A percentile compares a stretch with the other conserved stretches of the same genome.
Evolutionary conservation across 2,329 filamentous ascomycete species (phyloP).

Genomic region (Ophiostoma himal-ulmi): DNA sequence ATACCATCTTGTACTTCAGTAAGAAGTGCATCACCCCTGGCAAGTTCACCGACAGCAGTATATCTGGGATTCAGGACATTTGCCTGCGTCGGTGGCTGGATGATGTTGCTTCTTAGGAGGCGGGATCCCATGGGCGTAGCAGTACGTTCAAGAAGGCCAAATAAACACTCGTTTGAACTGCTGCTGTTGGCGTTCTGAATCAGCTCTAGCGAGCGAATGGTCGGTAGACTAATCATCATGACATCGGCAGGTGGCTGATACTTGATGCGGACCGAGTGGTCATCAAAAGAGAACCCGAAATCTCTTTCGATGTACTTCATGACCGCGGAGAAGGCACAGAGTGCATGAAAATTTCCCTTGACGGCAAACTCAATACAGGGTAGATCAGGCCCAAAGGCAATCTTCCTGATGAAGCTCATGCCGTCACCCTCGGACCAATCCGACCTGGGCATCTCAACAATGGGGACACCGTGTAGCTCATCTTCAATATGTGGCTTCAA

Average conservation of each 20-base stretch:
- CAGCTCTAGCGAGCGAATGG: conserved; percentile 79
- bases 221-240: conserved; percentile 92
- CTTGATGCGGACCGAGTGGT: conserved; percentile 76
- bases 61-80: conserved; percentile 66
- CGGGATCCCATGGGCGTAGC: conserved; percentile 82
- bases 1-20: conserved; percentile 62
- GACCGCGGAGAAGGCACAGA: conserved; percentile 75
- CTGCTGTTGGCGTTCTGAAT: conserved; percentile 77
- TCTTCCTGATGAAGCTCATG: conserved; percentile 67
- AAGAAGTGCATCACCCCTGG: conserved; percentile 79
- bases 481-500: conserved; percentile 23
- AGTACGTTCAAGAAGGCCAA: conserved; percentile 79
- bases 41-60: conserved; percentile 77
- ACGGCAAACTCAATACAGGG: conserved; percentile 75
- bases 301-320: conserved; percentile 74
- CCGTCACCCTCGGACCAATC: conserved; percentile 72
- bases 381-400: conserved; percentile 76
- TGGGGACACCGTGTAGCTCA: conserved; percentile 39
- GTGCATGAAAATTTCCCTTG: conserved; percentile 77
- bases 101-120: conserved; percentile 74
- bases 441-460: conserved; percentile 59
- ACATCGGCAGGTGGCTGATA: conserved; percentile 85
- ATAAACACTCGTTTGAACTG: conserved; percentile 76
- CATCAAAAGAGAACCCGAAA: conserved; percentile 61
- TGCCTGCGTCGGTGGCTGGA: conserved; percentile 74